Base-by-base conservation (phyloP, 2,329 filamentous ascomycete species). In the Incumbomyces delicatus region DNA sequence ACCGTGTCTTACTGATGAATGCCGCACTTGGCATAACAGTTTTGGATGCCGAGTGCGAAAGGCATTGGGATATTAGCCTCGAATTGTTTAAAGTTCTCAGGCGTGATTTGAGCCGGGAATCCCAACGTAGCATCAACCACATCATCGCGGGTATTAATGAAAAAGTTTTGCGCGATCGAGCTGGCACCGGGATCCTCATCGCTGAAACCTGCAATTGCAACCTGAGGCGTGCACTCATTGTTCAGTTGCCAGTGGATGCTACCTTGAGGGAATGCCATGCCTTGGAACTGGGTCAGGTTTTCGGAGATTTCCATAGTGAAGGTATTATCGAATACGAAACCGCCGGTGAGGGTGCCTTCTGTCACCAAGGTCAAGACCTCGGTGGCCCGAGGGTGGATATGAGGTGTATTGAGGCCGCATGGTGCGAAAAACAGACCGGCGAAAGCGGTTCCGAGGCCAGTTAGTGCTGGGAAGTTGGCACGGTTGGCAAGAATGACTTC, bases 211-310 rank as follows among this genome's bases (percentile, higher is more conserved):
- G 69, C 68, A 17, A 72, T 64, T 49, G 70, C 71, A 2, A 61
- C 62, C 2, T 69, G 68, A 1, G 59, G 56, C n/a, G 65, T 55
- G 57, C 71, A 74, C 42, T 62, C 62, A 30, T 65, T 59, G 60
- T 74, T 73, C 62, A 72, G 66, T 54, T 73, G 68, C 58, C 64
- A 72, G 54, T 74, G 71, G 49, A 73, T 71, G 47, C 52, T 59
- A 14, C 70, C 70, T 47, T 63, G 59, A 12, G 69, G 69, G 57
- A 72, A 71, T 10, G 71, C 66, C n/a, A 70, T 70, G 45, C 66
- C 69, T 44, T 71, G 63, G 56, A 66, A 68, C 34, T 65, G 61
- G 37, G 58, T 56, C 17, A 72, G 59, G 3, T 55, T 57, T 7
- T 66, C 64, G 18, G 62, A 60, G 50, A 71, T 60, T 50, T 71